Evolutionary conservation across 306 rosid genomes (phyloP).

Genomic region (Ziziphus jujuba): DNA sequence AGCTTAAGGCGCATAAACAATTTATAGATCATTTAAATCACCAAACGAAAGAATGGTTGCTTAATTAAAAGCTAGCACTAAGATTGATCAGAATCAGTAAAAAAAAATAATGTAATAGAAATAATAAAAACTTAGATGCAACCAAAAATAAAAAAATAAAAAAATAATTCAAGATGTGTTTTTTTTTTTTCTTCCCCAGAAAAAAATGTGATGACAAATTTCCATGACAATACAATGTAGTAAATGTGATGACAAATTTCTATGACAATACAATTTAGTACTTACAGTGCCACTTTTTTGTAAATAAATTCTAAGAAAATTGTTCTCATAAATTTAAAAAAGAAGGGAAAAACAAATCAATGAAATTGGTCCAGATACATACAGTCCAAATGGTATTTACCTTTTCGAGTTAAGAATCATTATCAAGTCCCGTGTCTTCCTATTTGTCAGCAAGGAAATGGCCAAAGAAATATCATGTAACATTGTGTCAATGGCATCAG

Average conservation of each 20-base stretch:
- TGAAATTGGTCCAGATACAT: not conserved
- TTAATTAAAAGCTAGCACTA: constrained; percentile 2
- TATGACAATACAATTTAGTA: no score
- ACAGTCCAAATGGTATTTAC: constrained; percentile 28
- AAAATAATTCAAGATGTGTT: no score
- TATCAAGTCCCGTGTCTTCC: constrained; percentile 81
- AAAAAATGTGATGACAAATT: no score
- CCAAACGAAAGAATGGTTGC: constrained; percentile 2
- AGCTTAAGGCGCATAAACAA: constrained; percentile 9
- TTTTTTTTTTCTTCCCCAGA: no score
- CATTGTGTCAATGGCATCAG: constrained; percentile 74
- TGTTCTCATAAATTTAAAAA: not conserved
- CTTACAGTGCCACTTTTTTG: no score
- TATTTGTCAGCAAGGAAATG: constrained; percentile 77
- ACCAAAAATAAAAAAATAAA: no score
- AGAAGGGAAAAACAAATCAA: not conserved
- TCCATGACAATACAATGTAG: no score
- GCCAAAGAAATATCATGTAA: constrained; percentile 65
- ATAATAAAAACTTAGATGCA: no score
- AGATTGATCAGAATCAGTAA: not conserved
- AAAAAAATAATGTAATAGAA: no score
- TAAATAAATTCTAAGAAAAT: not conserved
- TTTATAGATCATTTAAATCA: not conserved
- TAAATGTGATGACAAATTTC: no score
- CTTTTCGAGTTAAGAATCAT: constrained; percentile 96